Evolutionary conservation across 140 eudicot species (phyloP).

Genomic region (Anethum foeniculum): DNA sequence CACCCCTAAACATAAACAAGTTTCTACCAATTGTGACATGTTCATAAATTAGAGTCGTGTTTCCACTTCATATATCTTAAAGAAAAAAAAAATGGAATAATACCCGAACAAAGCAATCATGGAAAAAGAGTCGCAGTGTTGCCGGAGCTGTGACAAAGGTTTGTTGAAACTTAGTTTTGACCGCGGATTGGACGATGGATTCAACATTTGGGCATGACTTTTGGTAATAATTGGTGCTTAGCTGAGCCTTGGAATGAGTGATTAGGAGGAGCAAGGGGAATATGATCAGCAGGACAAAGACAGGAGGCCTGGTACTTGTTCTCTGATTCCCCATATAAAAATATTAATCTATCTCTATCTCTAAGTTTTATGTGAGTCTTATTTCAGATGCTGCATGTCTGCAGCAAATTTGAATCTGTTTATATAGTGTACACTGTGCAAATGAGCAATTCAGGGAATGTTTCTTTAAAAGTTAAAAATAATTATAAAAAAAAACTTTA

Average conservation of each 20-base stretch:
- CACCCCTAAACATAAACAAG: conserved; percentile 45
- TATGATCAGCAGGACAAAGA: not conserved
- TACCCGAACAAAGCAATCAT: conserved; percentile 68
- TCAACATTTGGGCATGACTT: conserved; percentile 63
- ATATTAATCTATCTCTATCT: not conserved
- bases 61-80: not conserved
- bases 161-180: conserved; percentile 40
- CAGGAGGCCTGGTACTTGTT: not conserved
- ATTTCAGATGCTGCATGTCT: conserved; percentile 2
- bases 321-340: not conserved
- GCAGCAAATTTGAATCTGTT: not conserved
- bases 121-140: conserved; percentile 71
- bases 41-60: not conserved
- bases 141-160: conserved; percentile 63
- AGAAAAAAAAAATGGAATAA: too few relatives aligned
- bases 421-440: not conserved
- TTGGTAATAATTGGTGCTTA: conserved; percentile 42
- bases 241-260: conserved; percentile 33
- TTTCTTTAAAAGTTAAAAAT: not conserved
- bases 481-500: not conserved
- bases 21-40: not conserved
- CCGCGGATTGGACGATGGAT: conserved; percentile 47
- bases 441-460: not conserved
- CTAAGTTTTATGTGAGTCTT: not conserved
- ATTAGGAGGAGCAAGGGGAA: conserved; percentile 16